Evolutionary conservation across 2,329 filamentous ascomycete genomes (phyloP).

Genomic region (Botryotinia globosa): DNA sequence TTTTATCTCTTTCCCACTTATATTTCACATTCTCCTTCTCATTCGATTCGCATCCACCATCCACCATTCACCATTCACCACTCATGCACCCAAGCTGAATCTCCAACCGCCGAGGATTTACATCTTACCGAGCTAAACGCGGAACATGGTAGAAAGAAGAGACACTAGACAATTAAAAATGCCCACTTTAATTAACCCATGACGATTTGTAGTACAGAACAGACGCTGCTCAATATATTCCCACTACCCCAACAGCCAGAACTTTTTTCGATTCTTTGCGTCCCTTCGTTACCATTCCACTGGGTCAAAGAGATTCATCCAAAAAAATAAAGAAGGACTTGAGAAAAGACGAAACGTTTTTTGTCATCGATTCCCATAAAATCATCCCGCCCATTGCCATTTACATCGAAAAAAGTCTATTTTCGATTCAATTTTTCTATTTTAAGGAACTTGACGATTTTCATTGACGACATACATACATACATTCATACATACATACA

Average conservation of each 20-base stretch:
- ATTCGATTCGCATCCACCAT: background rate
- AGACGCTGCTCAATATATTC: slow-evolving; percentile 37
- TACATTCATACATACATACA: background rate
- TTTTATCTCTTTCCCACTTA: background rate
- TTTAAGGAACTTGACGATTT: slow-evolving; percentile 4
- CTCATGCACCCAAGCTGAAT: slow-evolving; percentile 6
- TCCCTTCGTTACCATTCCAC: slow-evolving; percentile 35
- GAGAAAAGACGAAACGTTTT: background rate
- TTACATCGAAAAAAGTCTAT: background rate
- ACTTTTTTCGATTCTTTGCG: slow-evolving; percentile 27
- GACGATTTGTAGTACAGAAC: slow-evolving; percentile 33
- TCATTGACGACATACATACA: slow-evolving; percentile 2
- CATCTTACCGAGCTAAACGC: slow-evolving; percentile 17
- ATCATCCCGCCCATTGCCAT: background rate
- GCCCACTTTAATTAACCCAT: slow-evolving; percentile 26
- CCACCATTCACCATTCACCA: background rate
- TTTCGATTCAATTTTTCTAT: slow-evolving; percentile 1
- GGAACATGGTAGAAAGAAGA: slow-evolving; percentile 1
- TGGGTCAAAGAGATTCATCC: slow-evolving; percentile 27
- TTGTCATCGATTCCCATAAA: background rate
- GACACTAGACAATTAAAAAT: background rate
- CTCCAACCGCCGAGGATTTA: slow-evolving; percentile 14
- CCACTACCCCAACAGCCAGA: slow-evolving; percentile 34
- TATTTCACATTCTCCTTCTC: too few relatives aligned
- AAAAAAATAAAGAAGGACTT: background rate